Evolutionary conservation across 768 basidiomycete species (phyloP).

Genomic region (Trametes cinnabarina): DNA sequence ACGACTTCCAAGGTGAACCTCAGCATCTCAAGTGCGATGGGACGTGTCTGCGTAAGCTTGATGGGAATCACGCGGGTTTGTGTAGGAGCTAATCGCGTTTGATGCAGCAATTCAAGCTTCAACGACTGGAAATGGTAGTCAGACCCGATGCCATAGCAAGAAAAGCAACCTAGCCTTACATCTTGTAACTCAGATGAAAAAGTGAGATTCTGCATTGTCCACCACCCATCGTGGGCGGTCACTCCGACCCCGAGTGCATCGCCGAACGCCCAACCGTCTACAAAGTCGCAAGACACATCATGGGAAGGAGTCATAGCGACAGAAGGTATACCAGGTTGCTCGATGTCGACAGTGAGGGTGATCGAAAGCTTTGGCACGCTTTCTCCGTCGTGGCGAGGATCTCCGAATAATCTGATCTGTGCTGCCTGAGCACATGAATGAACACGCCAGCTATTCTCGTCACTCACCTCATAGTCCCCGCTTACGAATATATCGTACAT

Average conservation of each 20-base stretch:
- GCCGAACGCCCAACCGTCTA: slow-evolving; percentile 76
- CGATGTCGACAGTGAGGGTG: slow-evolving; percentile 46
- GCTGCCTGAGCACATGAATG: neutral
- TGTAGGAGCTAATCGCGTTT: slow-evolving; percentile 50
- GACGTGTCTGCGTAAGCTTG: slow-evolving; percentile 40
- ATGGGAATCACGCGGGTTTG: slow-evolving; percentile 65
- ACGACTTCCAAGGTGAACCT: slow-evolving; percentile 38
- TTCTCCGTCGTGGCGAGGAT: slow-evolving; percentile 44
- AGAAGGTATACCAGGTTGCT: slow-evolving; percentile 35
- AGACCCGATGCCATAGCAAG: too few species aligned
- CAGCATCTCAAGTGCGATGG: slow-evolving; percentile 38
- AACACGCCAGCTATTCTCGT: neutral
- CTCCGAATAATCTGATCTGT: slow-evolving; percentile 82
- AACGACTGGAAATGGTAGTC: neutral
- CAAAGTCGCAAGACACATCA: slow-evolving; percentile 63
- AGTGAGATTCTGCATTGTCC: slow-evolving; percentile 42
- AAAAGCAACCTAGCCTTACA: slow-evolving; percentile 16
- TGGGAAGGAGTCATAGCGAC: slow-evolving; percentile 48
- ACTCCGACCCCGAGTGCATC: slow-evolving; percentile 64
- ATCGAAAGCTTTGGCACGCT: slow-evolving; percentile 57
- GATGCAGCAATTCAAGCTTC: slow-evolving; percentile 20
- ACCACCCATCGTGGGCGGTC: slow-evolving; percentile 52
- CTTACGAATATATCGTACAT: slow-evolving; percentile 71
- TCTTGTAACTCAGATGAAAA: slow-evolving; percentile 17
- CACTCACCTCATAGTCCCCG: slow-evolving; percentile 75